Base-by-base conservation (phyloP, 2,329 filamentous ascomycete genomes). In the Calonectria hongkongensis region DNA sequence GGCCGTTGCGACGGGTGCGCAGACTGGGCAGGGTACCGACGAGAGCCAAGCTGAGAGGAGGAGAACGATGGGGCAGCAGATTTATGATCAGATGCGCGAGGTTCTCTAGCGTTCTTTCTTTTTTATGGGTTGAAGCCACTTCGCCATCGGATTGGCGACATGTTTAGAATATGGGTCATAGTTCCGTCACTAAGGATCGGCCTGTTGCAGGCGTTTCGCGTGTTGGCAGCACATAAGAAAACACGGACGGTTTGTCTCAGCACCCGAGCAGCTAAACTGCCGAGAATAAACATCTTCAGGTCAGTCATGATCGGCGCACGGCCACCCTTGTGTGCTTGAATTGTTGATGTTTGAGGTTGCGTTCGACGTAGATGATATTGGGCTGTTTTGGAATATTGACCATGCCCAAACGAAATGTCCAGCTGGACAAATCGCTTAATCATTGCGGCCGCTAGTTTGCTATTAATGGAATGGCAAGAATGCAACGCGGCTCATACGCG, bases 51-150 rank as follows among this genome's bases (percentile, higher is more conserved):
- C 84, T 1, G 88, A 88, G 66, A 85, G 90, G 68, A 86, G 91
- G 73, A 87, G 92, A 75, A 90, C 90, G 0, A 86, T 92, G 83
- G 89, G 90, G 3, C 89, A 92, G 79, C 90, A 92, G 81, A 87
- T 92, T 50, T 83, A 92, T 72, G 90, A 92, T 77, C 90, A 92
- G 80, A 90, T 93, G 70, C 78, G 84, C 63, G 84, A 85, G 67
- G 83, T 83, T 7, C 77, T 85, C 66, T 85, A 82, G 72, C 15
- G 21, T 18, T 10, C 28, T 27, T 36, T 41, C 27, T 27, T 21
- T n/a, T 51, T 66, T 33, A 18, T 47, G 30, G 28, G 9, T 50
- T 60, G 54, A 41, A 21, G 21, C 54, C 12, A 36, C 21, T 39
- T 41, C 28, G 13, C 54, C 33, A 60, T 60, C 33, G 21, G 54